A percentile compares a stretch with the other conserved stretches of the same genome.
phyloP scores from a whole-genome alignment of 208 protist genomes.

The Blastocrithidia nonstop region DNA sequence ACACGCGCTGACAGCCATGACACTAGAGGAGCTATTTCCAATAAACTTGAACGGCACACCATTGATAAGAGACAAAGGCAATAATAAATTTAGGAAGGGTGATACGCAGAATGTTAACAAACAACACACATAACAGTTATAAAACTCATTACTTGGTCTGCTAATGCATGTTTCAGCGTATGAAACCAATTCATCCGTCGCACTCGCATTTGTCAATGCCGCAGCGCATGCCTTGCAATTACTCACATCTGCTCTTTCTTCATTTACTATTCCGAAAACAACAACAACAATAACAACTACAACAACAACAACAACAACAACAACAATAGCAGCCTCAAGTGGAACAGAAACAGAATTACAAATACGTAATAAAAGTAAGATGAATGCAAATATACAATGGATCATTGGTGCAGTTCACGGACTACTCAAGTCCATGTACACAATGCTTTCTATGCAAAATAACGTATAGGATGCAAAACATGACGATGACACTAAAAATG shows the following conservation, averaged over 20 bases:
- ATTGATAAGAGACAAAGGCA: background rate
- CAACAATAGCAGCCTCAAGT: background rate
- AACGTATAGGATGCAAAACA: too few relatives aligned
- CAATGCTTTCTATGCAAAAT: too few relatives aligned
- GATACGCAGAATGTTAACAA: slow-evolving; percentile 5
- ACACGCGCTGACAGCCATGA: slow-evolving; percentile 25
- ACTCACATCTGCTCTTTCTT: slow-evolving; percentile 3
- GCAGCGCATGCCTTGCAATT: slow-evolving; percentile 7
- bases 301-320: slow-evolving; percentile 1
- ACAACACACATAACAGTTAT: background rate
- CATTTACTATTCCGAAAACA: background rate
- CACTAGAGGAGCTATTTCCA: slow-evolving; percentile 15
- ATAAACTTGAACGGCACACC: too few relatives aligned
- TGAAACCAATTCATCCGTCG: slow-evolving; percentile 11
- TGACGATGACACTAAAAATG: too few relatives aligned
- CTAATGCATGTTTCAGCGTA: slow-evolving; percentile 22
- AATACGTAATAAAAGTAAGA: background rate
- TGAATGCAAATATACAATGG: too few relatives aligned
- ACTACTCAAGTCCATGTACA: too few relatives aligned
- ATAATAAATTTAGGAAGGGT: background rate
- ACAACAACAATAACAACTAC: background rate
- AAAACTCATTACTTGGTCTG: slow-evolving; percentile 30
- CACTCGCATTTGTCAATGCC: slow-evolving; percentile 10
- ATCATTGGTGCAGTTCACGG: too few relatives aligned
- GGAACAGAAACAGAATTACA: background rate